Conservation (phyloP, 1,139 yeast species). For the Blastobotrys serpentis region DNA sequence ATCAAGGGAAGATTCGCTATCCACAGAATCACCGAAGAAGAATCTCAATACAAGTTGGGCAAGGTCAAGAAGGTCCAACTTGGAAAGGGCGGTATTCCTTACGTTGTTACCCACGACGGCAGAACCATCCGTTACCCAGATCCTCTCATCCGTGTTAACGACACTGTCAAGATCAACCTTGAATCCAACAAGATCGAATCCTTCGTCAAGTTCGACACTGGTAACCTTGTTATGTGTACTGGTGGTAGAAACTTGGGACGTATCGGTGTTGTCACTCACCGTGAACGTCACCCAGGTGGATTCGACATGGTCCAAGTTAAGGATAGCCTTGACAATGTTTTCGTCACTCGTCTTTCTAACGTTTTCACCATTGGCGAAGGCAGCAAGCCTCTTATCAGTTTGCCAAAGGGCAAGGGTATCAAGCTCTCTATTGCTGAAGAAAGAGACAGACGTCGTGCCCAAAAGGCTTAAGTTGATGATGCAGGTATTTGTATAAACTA, state of each 20-base stretch:
- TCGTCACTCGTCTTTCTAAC: conserved; percentile 96
- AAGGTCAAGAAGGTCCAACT: conserved; percentile 97
- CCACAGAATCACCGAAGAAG: conserved; percentile 98
- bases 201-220: conserved; percentile 91
- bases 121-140: conserved; percentile 99
- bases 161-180: conserved; percentile 94
- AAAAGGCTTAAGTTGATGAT: conserved; percentile 38
- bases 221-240: conserved; percentile 94
- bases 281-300: conserved; percentile 99
- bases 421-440: conserved; percentile 97
- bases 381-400: conserved; percentile 93
- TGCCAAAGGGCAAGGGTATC: conserved; percentile 99
- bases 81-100: conserved; percentile 98
- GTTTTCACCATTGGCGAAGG: conserved; percentile 98
- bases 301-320: conserved; percentile 98
- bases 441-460: conserved; percentile 82
- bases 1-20: conserved; percentile 98
- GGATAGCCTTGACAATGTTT: conserved; percentile 95
- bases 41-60: conserved; percentile 96
- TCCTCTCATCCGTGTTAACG: conserved; percentile 93
- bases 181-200: conserved; percentile 93
- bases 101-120: conserved; percentile 98
- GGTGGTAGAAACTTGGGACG: conserved; percentile 99
- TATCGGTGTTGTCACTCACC: conserved; percentile 96
- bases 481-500: conserved; percentile 1